phyloP scores from a whole-genome alignment of 2,329 filamentous ascomycete species.

The Penicillium oxalicum region DNA sequence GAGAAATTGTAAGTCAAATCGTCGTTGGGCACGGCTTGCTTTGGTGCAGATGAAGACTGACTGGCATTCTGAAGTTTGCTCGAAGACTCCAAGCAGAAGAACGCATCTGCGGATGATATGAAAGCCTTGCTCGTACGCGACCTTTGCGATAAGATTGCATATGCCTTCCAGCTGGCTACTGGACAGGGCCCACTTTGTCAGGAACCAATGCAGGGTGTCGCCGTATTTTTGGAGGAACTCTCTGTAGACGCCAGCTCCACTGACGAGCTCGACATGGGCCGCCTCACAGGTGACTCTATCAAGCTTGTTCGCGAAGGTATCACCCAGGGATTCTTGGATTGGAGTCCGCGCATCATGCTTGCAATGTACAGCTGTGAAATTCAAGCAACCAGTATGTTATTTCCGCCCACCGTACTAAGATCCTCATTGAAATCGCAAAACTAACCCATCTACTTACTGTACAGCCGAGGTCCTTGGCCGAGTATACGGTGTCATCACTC shows the following conservation, averaged over 20 bases:
- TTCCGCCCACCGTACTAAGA: not conserved
- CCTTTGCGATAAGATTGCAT: constrained; percentile 81
- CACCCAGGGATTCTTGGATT: constrained; percentile 81
- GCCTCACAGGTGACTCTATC: constrained; percentile 88
- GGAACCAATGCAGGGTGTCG: constrained; percentile 88
- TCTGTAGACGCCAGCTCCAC: constrained; percentile 50
- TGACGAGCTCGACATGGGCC: constrained; percentile 57
- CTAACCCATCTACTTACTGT: constrained; percentile 14
- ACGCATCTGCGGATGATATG: constrained; percentile 21
- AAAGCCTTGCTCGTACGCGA: constrained; percentile 49
- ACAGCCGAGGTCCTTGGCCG: constrained; percentile 84
- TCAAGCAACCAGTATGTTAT: constrained; percentile 71
- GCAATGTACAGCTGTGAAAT: constrained; percentile 99
- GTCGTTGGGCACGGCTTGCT: not conserved
- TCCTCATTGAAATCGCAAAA: not conserved
- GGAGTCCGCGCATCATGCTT: constrained; percentile 88
- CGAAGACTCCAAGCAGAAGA: constrained; percentile 32
- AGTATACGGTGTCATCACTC: constrained; percentile 96
- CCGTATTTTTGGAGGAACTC: constrained; percentile 81
- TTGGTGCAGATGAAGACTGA: too few relatives aligned
- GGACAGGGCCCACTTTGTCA: constrained; percentile 84
- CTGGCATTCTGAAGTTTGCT: constrained; percentile 27
- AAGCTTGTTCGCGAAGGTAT: constrained; percentile 82
- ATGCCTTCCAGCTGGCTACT: constrained; percentile 90
- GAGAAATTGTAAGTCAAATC: constrained; percentile 58